Base-by-base conservation (phyloP, 805 yeast genomes). In the Sungouiella thailandica region DNA sequence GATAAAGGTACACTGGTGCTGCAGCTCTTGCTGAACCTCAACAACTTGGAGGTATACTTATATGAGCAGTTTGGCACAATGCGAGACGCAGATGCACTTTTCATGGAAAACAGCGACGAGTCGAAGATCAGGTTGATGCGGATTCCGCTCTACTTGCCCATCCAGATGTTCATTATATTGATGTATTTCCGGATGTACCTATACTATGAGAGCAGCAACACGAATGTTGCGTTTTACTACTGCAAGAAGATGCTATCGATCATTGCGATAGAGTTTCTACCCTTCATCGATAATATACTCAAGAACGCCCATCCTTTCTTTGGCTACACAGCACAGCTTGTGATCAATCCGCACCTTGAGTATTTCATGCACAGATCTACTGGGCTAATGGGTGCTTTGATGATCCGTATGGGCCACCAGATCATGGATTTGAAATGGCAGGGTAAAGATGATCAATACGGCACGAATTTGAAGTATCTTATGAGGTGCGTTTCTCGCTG, bases 101-200 rank as follows among this genome's bases (percentile, higher is more conserved):
- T 24, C 22, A 13, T 30, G 5, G 29, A 37, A 18, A 23, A 22
- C 7, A 23, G 28, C 10, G 28, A 15, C 6, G 19, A 22, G 11
- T 18, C 31, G 18, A 29, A 27, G 17, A 25, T 23, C 8, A 28
- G 15, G 10, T 17, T 32, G 7, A 17, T 41, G 19, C 17, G 32
- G 18, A 20, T 43, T 8, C 40, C 28, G 20, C 25, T 25, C 25
- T 35, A 28, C 20, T 13, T 46, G 5, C 40, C 46, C 1, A 32
- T 41, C 8, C 36, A 40, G 12, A 34, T 37, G 25, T 36, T 37
- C 17, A 17, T 45, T 4, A 26, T 39, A 13, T 35, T 37, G 10
- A 11, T 44, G 9, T 41, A 36, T 28, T 45, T 33, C 38, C 43
- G 43, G 7, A 36, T 46, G 17, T 44, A 37, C 28, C 32, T 40